These are phyloP conservation scores for Lecanicillium sp. DNA, from an alignment of 2,329 filamentous ascomycete species.

Conservation along the genomic window DNA sequence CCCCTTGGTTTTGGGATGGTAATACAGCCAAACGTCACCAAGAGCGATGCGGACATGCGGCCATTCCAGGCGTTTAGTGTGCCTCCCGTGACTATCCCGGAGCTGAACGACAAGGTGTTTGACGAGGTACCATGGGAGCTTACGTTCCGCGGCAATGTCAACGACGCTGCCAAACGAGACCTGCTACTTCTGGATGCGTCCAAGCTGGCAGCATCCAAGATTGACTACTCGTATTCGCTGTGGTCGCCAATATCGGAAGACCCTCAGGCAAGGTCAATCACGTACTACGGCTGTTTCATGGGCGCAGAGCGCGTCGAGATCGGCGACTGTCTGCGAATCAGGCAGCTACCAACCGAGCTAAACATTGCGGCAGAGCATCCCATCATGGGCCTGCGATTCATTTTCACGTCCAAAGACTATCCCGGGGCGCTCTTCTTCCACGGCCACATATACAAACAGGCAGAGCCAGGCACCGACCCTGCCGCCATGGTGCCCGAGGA, in stretches of 20 bases:
- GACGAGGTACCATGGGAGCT: constrained; percentile 35
- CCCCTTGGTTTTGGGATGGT: constrained; percentile 32
- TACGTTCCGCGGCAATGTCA: constrained; percentile 23
- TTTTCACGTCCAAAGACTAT: constrained; percentile 27
- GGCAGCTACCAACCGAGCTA: constrained; percentile 29
- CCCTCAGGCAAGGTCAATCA: constrained; percentile 21
- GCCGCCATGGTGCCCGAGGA: constrained; percentile 25
- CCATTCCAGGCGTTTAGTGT: constrained; percentile 46
- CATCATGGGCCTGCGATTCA: constrained; percentile 31
- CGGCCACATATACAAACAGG: constrained; percentile 30
- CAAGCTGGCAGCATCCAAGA: constrained; percentile 40
- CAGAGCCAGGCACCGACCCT: constrained; percentile 17
- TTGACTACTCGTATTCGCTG: constrained; percentile 42
- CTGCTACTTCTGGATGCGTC: constrained; percentile 40
- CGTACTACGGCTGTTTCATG: constrained; percentile 41
- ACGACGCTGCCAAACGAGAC: constrained; percentile 30
- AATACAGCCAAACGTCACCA: constrained; percentile 29
- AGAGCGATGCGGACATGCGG: constrained; percentile 33
- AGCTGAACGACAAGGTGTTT: constrained; percentile 31
- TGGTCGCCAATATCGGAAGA: constrained; percentile 30
- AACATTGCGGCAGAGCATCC: constrained; percentile 21
- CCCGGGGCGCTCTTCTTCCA: constrained; percentile 31
- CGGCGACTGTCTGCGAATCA: constrained; percentile 41
- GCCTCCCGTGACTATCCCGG: constrained; percentile 30
- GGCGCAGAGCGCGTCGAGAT: constrained; percentile 42